These are phyloP conservation scores for Trichophyton benhamiae DNA, from an alignment of 2,329 filamentous ascomycete species.

Conservation along the genomic window DNA sequence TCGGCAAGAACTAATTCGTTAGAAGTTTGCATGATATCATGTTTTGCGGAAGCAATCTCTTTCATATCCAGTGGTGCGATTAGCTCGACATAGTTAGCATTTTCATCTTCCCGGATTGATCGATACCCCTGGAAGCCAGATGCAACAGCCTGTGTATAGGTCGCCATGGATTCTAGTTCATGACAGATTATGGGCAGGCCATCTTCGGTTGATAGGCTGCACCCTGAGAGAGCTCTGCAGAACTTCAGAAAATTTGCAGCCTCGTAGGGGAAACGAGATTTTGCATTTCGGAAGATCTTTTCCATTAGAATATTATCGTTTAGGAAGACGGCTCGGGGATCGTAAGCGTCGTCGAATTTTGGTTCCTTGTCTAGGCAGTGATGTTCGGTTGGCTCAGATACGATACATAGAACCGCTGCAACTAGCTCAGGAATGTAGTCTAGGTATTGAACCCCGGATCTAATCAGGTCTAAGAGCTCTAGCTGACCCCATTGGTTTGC, in stretches of 20 bases:
- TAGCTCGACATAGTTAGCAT: constrained; percentile 65
- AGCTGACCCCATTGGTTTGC: constrained; percentile 52
- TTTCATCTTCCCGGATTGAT: constrained; percentile 72
- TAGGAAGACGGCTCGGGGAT: constrained; percentile 42
- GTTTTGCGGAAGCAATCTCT: constrained; percentile 17
- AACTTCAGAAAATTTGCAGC: constrained; percentile 64
- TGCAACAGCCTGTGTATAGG: constrained; percentile 67
- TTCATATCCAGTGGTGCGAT: constrained; percentile 42
- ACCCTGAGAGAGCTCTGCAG: constrained; percentile 50
- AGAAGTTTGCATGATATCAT: neutral
- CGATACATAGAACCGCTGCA: constrained; percentile 50
- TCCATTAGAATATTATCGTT: constrained; percentile 46
- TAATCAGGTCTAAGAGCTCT: constrained; percentile 57
- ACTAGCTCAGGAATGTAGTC: constrained; percentile 64
- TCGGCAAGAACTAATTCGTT: constrained; percentile 25
- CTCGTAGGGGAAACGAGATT: constrained; percentile 75
- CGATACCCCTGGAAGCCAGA: constrained; percentile 60
- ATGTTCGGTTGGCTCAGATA: constrained; percentile 36
- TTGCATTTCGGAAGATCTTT: constrained; percentile 53
- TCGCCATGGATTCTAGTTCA: constrained; percentile 56
- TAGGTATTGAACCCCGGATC: constrained; percentile 52
- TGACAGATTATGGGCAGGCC: constrained; percentile 45
- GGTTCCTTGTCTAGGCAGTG: constrained; percentile 14
- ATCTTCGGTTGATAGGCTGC: constrained; percentile 33
- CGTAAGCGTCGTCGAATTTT: constrained; percentile 17